Evolutionary conservation across 1,139 yeast species (phyloP), one percentile per base, ranked within the genome.

Genomic region (Meyerozyma athensensis): DNA sequence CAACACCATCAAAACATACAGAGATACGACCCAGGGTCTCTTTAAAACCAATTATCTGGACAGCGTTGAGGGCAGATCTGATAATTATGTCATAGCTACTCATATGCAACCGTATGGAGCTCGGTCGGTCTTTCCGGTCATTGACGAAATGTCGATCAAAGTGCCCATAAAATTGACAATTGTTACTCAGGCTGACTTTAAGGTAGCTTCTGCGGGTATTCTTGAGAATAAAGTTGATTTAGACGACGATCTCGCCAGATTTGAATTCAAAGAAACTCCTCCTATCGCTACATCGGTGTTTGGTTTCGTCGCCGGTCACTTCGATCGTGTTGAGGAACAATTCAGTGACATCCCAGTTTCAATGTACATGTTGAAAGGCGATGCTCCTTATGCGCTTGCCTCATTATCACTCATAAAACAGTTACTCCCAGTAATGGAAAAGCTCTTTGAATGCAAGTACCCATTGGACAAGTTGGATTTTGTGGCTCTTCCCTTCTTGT

Each of bases 61-160:
- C 45, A 63, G 69, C 4, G 55, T 63, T 16, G 60, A 72, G 2
- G 79, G 80, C 9, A 63, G 56, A 22, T 60, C 81, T 1, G 54
- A 61, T 40, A 72, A 75, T 43, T 69, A 61, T 40, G 59, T 82
- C 12, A 53, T 82, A 30, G 79, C 87, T 0, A 81, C 92, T 2
- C 90, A 84, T 50, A 70, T 78, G 31, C 90, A 82, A 53, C 89
- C 92, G 0, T 68, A 70, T 22, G 79, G 71, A 44, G 81, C 86
- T 3, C 65, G 81, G 47, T 53, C 54, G 36, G 71, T 82, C 10
- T 79, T 79, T 49, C 92, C 92, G 2, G 72, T 81, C 45, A 54
- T 83, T 16, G 90, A 84, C 52, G 87, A 81, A 45, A 66, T 77
- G 16, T 53, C 63, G n/a, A 55, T 62, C 30, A 83, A 81, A 49